phyloP scores from a whole-genome alignment of 768 basidiomycete genomes.

The Pleurotus tuber-regium region DNA sequence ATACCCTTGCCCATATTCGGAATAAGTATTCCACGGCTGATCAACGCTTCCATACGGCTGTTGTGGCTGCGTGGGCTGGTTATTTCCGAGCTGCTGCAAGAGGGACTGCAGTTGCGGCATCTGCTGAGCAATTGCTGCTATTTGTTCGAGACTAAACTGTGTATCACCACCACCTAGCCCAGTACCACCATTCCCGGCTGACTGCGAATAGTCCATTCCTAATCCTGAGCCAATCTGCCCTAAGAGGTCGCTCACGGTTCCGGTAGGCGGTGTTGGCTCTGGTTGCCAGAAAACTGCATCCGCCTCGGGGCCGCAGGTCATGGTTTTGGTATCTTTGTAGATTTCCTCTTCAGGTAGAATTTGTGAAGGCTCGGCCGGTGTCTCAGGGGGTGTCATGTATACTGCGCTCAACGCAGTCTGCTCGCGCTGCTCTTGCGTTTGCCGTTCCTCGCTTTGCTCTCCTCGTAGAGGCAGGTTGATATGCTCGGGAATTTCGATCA shows the following conservation, averaged over 20 bases:
- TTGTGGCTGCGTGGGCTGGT: conserved; percentile 1
- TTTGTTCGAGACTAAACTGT: conserved; percentile 19
- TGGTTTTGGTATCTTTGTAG: conserved; percentile 57
- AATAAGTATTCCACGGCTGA: conserved; percentile 39
- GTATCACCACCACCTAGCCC: conserved; percentile 37
- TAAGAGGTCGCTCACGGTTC: conserved; percentile 70
- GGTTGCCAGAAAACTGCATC: conserved; percentile 66
- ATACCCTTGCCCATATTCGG: conserved; percentile 52
- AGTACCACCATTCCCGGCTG: conserved; percentile 24
- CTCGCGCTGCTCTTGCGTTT: conserved; percentile 73
- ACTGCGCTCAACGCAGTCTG: conserved; percentile 71
- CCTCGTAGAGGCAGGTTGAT: conserved; percentile 58
- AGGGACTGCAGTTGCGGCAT: conserved; percentile 55
- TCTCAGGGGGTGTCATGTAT: conserved; percentile 73
- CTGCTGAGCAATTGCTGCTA: conserved; percentile 10
- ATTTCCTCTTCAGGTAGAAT: conserved; percentile 67
- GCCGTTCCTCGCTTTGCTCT: conserved; percentile 65
- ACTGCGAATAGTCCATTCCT: conserved; percentile 10
- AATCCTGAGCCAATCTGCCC: conserved; percentile 35
- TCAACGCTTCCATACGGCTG: conserved; percentile 33
- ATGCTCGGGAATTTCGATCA: conserved; percentile 59
- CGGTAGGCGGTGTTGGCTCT: conserved; percentile 30
- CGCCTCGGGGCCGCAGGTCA: conserved; percentile 69
- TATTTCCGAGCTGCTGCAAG: conserved; percentile 33
- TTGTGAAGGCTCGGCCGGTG: conserved; percentile 65